A percentile compares a stretch with the other conserved stretches of the same genome.
phyloP scores from a whole-genome alignment of 2,329 filamentous ascomycete genomes.

The Trichophaea hybrida region DNA sequence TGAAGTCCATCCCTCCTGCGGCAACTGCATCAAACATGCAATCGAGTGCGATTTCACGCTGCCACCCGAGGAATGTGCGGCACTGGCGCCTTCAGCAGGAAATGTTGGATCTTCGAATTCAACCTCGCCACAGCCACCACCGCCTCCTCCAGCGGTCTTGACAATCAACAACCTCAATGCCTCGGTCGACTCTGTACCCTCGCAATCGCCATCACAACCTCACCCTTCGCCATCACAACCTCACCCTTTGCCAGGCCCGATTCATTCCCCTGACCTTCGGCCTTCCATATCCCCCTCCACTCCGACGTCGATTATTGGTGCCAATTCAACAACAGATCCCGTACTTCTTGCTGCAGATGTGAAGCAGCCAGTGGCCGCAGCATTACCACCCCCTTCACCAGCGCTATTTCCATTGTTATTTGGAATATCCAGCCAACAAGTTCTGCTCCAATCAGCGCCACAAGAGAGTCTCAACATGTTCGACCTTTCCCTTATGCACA shows the following conservation, averaged over 20 bases:
- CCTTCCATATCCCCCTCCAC: background rate
- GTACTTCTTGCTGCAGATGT: background rate
- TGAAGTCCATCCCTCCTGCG: slow-evolving; percentile 49
- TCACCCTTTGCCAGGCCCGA: background rate
- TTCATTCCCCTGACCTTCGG: background rate
- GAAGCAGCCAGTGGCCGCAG: background rate
- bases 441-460: background rate
- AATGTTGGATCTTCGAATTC: too few relatives aligned
- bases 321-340: background rate
- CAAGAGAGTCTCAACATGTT: slow-evolving; percentile 29
- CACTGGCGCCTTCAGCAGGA: background rate
- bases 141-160: background rate
- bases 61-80: background rate
- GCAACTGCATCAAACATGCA: slow-evolving; percentile 53
- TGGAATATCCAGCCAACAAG: background rate
- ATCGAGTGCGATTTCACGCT: slow-evolving; percentile 46
- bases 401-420: background rate
- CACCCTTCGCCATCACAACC: background rate
- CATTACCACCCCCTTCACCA: background rate
- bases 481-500: slow-evolving; percentile 50
- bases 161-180: background rate
- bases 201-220: background rate
- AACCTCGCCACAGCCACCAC: background rate
- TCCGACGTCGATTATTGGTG: background rate
- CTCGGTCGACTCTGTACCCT: background rate